Evolutionary conservation across 1,284 basidiomycete genomes (phyloP).

Genomic region (Vanrija sp.): DNA sequence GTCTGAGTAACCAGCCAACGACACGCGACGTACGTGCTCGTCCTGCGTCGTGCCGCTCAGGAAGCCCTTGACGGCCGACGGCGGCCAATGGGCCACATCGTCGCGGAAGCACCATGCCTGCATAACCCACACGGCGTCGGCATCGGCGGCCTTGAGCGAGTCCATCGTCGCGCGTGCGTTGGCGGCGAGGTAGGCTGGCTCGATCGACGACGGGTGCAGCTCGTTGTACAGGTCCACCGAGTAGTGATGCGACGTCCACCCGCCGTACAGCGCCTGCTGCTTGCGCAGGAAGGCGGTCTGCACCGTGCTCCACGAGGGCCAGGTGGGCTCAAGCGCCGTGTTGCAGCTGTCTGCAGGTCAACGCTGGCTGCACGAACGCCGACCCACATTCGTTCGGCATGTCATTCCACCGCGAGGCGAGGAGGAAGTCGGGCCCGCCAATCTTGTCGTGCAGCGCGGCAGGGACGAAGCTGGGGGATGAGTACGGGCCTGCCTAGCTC

Average conservation of each 20-base stretch:
- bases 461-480: slow-evolving; percentile 43
- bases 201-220: slow-evolving; percentile 48
- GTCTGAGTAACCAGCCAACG: background rate
- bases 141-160: slow-evolving; percentile 49
- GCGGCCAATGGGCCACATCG: slow-evolving; percentile 47
- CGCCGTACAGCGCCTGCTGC: slow-evolving; percentile 50
- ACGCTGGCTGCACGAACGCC: slow-evolving; percentile 34
- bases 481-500: background rate
- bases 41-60: background rate
- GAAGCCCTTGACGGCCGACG: slow-evolving; percentile 40
- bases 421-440: slow-evolving; percentile 50
- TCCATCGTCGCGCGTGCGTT: slow-evolving; percentile 47
- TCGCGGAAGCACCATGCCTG: slow-evolving; percentile 53
- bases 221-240: slow-evolving; percentile 55
- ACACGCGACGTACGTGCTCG: slow-evolving; percentile 2
- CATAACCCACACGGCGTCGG: slow-evolving; percentile 52
- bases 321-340: slow-evolving; percentile 52
- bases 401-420: slow-evolving; percentile 4
- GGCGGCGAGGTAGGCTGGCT: slow-evolving; percentile 46
- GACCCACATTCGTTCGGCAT: slow-evolving; percentile 2
- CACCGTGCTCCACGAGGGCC: slow-evolving; percentile 48
- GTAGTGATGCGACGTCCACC: slow-evolving; percentile 50
- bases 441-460: slow-evolving; percentile 40
- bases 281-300: slow-evolving; percentile 52
- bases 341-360: slow-evolving; percentile 40